phyloP scores from a whole-genome alignment of 768 basidiomycete genomes.

The Lenzites betulinus region DNA sequence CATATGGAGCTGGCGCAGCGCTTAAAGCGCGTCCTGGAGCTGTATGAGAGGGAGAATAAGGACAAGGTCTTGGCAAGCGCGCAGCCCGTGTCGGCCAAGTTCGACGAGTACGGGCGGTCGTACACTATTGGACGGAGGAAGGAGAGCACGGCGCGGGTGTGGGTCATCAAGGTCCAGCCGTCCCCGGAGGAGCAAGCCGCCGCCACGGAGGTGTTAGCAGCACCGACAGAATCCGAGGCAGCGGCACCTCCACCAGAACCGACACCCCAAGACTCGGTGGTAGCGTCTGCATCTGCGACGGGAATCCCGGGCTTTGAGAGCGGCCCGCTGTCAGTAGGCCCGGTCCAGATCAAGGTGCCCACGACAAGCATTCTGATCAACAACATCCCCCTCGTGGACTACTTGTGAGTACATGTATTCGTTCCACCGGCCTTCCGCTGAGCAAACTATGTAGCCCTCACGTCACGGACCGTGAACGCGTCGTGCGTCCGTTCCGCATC shows the following conservation, averaged over 20 bases:
- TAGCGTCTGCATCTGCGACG: background rate
- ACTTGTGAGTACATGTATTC: slow-evolving; percentile 51
- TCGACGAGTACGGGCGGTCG: slow-evolving; percentile 82
- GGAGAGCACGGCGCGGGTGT: slow-evolving; percentile 87
- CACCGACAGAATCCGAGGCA: background rate
- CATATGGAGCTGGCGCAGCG: slow-evolving; percentile 54
- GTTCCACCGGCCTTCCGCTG: no score
- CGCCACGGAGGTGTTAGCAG: background rate
- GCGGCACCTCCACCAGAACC: slow-evolving; percentile 1
- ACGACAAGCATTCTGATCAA: slow-evolving; percentile 81
- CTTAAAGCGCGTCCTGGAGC: slow-evolving; percentile 52
- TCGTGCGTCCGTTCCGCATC: slow-evolving; percentile 82
- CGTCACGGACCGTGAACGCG: slow-evolving; percentile 74
- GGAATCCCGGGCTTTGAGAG: slow-evolving; percentile 16
- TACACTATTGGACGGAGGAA: slow-evolving; percentile 88
- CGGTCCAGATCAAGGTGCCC: slow-evolving; percentile 40
- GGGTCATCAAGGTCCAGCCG: slow-evolving; percentile 75
- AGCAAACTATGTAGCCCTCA: slow-evolving; percentile 36
- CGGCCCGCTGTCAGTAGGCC: slow-evolving; percentile 17
- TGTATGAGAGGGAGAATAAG: slow-evolving; percentile 65
- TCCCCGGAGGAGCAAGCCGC: slow-evolving; percentile 10
- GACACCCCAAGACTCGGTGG: background rate
- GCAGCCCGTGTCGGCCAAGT: slow-evolving; percentile 54
- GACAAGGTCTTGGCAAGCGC: slow-evolving; percentile 50
- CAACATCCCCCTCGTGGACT: slow-evolving; percentile 73